A percentile compares a stretch with the other conserved stretches of the same genome.
phyloP scores from a whole-genome alignment of 169 alveolate genomes.

The Babesia ovata region DNA sequence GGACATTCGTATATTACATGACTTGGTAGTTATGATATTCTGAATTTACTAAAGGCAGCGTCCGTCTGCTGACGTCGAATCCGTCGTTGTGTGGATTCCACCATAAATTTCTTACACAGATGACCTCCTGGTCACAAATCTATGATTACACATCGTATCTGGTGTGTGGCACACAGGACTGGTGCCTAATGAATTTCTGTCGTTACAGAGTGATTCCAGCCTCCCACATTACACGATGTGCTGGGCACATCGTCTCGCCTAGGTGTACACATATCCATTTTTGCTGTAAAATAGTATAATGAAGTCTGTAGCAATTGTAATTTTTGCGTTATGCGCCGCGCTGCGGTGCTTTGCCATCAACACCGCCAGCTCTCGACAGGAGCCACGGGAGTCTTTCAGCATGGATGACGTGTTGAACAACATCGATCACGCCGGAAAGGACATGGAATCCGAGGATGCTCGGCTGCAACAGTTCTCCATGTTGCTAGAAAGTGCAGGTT shows the following conservation, averaged over 20 bases:
- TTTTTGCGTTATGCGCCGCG: not conserved
- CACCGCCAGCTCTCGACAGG: not conserved
- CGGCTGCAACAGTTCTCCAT: not conserved
- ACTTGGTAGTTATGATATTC: no score
- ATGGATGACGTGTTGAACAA: conserved; percentile 3
- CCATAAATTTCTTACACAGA: no score
- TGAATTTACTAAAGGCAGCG: no score
- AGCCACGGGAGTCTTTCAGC: conserved; percentile 24
- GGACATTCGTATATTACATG: no score
- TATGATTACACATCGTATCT: not conserved
- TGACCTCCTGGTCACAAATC: no score
- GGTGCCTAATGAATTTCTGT: not conserved
- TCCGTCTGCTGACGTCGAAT: no score
- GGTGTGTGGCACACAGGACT: not conserved
- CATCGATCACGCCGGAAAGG: not conserved
- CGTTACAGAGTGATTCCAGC: not conserved
- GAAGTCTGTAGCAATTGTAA: not conserved
- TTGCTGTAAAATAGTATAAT: not conserved
- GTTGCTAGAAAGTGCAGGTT: conserved; percentile 10
- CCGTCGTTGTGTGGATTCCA: no score
- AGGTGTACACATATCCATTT: not conserved
- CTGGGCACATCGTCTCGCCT: no score
- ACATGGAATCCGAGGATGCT: not conserved
- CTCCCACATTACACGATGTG: not conserved
- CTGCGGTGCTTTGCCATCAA: conserved; percentile 2